phyloP scores from a whole-genome alignment of 208 protist species.

The Leishmania guyanensis region DNA sequence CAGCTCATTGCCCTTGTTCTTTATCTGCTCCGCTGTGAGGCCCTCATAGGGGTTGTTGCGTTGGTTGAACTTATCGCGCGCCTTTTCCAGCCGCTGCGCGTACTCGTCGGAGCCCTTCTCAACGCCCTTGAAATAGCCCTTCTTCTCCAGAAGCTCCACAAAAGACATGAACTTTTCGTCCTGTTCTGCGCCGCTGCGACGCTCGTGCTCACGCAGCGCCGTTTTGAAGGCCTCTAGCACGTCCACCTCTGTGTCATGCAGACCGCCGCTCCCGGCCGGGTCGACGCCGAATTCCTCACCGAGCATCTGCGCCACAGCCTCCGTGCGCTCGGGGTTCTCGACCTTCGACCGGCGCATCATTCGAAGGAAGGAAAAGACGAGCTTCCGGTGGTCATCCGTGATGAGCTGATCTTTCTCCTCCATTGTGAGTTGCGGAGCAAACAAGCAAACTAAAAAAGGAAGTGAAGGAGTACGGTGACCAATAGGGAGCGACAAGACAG shows the following conservation, averaged over 20 bases:
- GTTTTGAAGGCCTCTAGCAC: conserved; percentile 60
- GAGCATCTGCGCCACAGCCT: conserved; percentile 64
- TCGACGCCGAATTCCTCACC: conserved; percentile 81
- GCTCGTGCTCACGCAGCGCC: conserved; percentile 53
- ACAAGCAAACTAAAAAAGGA: not conserved
- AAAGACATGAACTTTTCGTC: conserved; percentile 91
- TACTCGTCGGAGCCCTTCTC: conserved; percentile 82
- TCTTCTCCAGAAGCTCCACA: conserved; percentile 84
- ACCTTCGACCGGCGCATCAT: conserved; percentile 60
- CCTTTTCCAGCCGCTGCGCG: conserved; percentile 75
- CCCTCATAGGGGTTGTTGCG: conserved; percentile 92
- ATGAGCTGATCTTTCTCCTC: conserved; percentile 38
- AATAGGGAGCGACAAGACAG: not conserved
- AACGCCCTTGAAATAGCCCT: conserved; percentile 90
- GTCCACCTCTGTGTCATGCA: conserved; percentile 71
- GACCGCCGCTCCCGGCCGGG: conserved; percentile 64
- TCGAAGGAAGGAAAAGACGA: conserved; percentile 86
- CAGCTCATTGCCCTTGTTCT: conserved; percentile 93
- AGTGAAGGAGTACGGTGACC: not conserved
- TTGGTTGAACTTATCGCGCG: conserved; percentile 87
- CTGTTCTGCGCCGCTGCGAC: conserved; percentile 48
- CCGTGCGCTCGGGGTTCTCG: conserved; percentile 38
- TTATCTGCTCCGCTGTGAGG: conserved; percentile 91
- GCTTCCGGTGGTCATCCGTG: conserved; percentile 82
- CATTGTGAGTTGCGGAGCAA: conserved; percentile 14